A percentile compares a stretch with the other conserved stretches of the same genome.
phyloP scores from a whole-genome alignment of 352 stramenopile species.

The Sclerospora graminicola region DNA sequence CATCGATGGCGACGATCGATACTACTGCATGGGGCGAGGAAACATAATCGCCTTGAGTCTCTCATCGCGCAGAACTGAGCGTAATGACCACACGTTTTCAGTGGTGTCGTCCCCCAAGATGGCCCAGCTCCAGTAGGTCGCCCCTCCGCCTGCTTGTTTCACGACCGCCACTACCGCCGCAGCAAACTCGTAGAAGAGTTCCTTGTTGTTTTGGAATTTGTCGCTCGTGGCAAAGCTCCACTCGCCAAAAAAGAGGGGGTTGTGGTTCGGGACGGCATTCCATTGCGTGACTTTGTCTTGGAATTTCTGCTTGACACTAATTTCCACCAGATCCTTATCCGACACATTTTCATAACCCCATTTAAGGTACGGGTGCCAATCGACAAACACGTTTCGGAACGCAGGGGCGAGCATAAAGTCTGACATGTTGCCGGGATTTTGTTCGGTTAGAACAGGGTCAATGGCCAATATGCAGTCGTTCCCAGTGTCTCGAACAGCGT shows the following conservation, averaged over 20 bases:
- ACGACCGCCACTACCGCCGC: too few species aligned
- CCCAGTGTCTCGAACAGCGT: constrained; percentile 31
- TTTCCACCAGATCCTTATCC: constrained; percentile 34
- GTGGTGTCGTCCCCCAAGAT: too few species aligned
- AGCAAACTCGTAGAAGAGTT: too few species aligned
- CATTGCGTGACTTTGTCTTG: constrained; percentile 19
- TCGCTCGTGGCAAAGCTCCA: constrained; percentile 32
- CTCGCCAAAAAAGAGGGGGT: constrained; percentile 47
- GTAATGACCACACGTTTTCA: too few species aligned
- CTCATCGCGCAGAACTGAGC: too few species aligned
- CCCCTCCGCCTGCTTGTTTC: too few species aligned
- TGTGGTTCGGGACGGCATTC: constrained; percentile 22
- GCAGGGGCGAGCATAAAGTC: constrained; percentile 39
- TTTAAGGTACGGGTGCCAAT: constrained; percentile 76
- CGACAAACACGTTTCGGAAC: constrained; percentile 69
- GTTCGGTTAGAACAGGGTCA: constrained; percentile 46
- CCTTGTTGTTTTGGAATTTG: too few species aligned
- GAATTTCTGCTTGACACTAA: constrained; percentile 23
- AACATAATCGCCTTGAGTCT: too few species aligned
- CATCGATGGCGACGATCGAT: too few species aligned
- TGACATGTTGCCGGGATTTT: constrained; percentile 41
- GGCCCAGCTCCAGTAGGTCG: too few species aligned
- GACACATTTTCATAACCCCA: constrained; percentile 62
- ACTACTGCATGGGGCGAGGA: too few species aligned
- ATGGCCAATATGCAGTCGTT: constrained; percentile 64